phyloP scores from a whole-genome alignment of 352 stramenopile species.

The Phytophthora pinifolia region DNA sequence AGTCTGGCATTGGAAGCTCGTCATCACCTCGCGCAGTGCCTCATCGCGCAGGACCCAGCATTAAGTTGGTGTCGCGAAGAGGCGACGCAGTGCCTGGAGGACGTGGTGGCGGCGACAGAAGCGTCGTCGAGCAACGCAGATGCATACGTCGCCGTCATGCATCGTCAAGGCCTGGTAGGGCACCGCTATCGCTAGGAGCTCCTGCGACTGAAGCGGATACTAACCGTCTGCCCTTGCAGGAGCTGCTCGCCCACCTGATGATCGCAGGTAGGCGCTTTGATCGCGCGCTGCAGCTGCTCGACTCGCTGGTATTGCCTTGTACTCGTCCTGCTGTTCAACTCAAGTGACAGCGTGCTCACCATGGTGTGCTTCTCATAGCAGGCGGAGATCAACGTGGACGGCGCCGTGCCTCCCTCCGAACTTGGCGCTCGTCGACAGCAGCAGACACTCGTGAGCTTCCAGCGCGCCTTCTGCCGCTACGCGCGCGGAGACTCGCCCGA shows the following conservation, averaged over 20 bases:
- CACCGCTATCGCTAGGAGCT: neutral
- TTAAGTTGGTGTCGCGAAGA: conserved; percentile 29
- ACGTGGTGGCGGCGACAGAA: conserved; percentile 16
- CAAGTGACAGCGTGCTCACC: neutral
- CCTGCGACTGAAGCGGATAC: neutral
- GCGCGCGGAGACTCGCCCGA: conserved; percentile 17
- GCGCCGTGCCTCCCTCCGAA: neutral
- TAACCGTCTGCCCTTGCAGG: conserved; percentile 19
- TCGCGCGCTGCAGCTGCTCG: conserved; percentile 27
- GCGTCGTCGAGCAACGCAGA: conserved; percentile 13
- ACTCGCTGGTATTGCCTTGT: conserved; percentile 19
- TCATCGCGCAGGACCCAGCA: conserved; percentile 36
- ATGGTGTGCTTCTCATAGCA: conserved; percentile 3
- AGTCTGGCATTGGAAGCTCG: conserved; percentile 33
- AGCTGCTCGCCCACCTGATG: conserved; percentile 48
- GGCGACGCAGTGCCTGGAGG: conserved; percentile 32
- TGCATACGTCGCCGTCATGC: conserved; percentile 17
- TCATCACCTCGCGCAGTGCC: conserved; percentile 48
- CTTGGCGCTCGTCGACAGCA: conserved; percentile 12
- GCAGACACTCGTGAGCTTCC: conserved; percentile 28
- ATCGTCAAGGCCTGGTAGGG: conserved; percentile 34
- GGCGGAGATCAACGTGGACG: neutral
- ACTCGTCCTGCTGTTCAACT: neutral
- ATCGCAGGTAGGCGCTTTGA: conserved; percentile 25
- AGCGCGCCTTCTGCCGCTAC: conserved; percentile 37